Evolutionary conservation across 352 stramenopile species (phyloP).

Genomic region (Blastocystis sp.): DNA sequence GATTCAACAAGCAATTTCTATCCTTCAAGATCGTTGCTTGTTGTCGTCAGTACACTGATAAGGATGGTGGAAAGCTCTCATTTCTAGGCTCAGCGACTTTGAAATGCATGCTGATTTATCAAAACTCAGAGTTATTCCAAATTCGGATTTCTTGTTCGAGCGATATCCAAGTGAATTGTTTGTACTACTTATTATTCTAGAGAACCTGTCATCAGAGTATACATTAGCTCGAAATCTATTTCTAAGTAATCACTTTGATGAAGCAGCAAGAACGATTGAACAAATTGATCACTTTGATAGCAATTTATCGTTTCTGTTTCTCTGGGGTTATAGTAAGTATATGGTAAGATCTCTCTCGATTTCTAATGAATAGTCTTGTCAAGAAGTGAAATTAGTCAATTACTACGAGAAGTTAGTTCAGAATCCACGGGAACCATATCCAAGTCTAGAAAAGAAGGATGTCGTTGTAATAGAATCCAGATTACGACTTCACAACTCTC

Average conservation of each 20-base stretch:
- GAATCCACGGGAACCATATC: not conserved
- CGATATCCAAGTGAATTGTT: not conserved
- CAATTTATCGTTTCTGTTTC: slow-evolving; percentile 2
- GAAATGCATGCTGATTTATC: not conserved
- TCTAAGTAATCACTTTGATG: not conserved
- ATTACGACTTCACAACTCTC: too few species aligned
- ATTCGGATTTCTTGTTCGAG: too few species aligned
- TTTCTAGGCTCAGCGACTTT: slow-evolving; percentile 13
- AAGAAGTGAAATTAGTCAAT: not conserved
- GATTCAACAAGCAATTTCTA: not conserved
- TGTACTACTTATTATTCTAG: not conserved
- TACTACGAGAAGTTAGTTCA: not conserved
- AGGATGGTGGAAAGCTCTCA: not conserved
- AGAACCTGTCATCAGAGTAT: not conserved
- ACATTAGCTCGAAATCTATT: not conserved
- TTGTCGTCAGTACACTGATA: slow-evolving; percentile 10
- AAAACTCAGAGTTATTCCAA: not conserved
- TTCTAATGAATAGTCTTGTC: not conserved
- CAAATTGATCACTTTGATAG: not conserved
- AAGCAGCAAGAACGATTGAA: not conserved
- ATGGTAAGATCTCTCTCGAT: not conserved
- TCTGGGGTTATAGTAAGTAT: slow-evolving; percentile 17
- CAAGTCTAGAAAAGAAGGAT: not conserved
- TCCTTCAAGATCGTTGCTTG: not conserved
- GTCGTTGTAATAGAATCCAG: not conserved